Conservation (phyloP, 805 yeast genomes). For the Metschnikowia amazonensis region DNA sequence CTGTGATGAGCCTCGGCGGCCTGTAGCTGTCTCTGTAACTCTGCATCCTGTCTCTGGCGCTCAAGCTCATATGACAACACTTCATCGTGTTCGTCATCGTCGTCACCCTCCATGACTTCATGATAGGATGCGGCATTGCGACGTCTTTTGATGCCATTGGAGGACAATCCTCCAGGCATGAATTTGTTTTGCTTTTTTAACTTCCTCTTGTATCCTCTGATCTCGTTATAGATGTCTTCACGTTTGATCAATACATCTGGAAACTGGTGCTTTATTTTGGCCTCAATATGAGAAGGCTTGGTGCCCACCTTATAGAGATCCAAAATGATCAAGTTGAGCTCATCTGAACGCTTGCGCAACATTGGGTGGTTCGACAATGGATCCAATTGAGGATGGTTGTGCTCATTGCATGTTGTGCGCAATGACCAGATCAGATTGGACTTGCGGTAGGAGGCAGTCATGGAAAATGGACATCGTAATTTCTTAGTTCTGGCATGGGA, state of each 20-base stretch:
- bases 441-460: constrained; percentile 54
- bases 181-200: constrained; percentile 39
- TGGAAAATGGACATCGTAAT: constrained; percentile 54
- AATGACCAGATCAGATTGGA: constrained; percentile 49
- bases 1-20: constrained; percentile 18
- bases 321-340: constrained; percentile 48
- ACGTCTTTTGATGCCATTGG: constrained; percentile 14
- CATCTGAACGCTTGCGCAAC: constrained; percentile 51
- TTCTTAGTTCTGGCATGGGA: constrained; percentile 47
- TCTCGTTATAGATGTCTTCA: constrained; percentile 56
- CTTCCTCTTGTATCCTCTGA: constrained; percentile 52
- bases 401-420: constrained; percentile 52
- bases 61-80: constrained; percentile 22
- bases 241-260: constrained; percentile 53
- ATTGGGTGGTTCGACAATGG: constrained; percentile 55
- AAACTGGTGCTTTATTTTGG: constrained; percentile 47
- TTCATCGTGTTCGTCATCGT: constrained; percentile 21
- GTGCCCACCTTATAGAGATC: constrained; percentile 53
- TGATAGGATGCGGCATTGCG: constrained; percentile 17
- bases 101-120: constrained; percentile 21
- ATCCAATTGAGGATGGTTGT: constrained; percentile 55
- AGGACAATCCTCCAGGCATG: constrained; percentile 14
- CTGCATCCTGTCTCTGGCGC: constrained; percentile 20
- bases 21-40: constrained; percentile 22
- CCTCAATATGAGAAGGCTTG: constrained; percentile 52